phyloP scores from a whole-genome alignment of 1,284 basidiomycete genomes.

The Gymnopus androsaceus region DNA sequence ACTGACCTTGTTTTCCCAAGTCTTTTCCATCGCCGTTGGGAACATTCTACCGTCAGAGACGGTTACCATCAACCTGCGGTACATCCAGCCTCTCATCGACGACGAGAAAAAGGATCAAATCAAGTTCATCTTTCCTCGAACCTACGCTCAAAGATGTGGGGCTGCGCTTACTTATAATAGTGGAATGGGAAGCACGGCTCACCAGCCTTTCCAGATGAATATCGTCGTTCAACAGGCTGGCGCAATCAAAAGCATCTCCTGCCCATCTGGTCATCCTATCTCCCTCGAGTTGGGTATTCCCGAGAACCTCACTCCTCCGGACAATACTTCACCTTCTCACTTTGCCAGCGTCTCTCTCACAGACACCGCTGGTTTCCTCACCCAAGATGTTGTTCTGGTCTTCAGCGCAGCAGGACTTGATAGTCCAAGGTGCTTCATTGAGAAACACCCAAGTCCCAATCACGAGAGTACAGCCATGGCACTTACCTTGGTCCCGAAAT shows the following conservation, averaged over 20 bases:
- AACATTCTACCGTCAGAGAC: constrained; percentile 11
- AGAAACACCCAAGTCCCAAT: constrained; percentile 17
- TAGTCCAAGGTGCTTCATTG: constrained; percentile 31
- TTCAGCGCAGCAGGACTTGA: constrained; percentile 27
- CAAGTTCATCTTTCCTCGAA: constrained; percentile 14
- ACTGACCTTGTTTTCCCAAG: no score
- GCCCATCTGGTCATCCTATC: no score
- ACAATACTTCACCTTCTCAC: not conserved
- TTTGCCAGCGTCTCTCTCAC: constrained; percentile 10
- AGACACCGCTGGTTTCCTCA: constrained; percentile 5
- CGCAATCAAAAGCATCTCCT: no score
- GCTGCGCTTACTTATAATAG: not conserved
- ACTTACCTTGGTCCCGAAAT: constrained; percentile 33
- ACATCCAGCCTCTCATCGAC: constrained; percentile 13
- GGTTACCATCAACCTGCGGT: constrained; percentile 15
- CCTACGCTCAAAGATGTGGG: constrained; percentile 15
- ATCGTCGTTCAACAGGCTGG: constrained; percentile 8
- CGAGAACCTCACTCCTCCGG: constrained; percentile 4
- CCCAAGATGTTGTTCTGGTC: constrained; percentile 26
- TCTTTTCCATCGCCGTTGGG: constrained; percentile 13
- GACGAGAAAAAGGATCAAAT: constrained; percentile 17
- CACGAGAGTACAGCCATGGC: constrained; percentile 26
- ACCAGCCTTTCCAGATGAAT: not conserved
- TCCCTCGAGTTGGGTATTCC: constrained; percentile 7
- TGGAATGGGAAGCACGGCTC: not conserved